Conservation (phyloP, 441 rosid species). For the Mallotus japonicus region DNA sequence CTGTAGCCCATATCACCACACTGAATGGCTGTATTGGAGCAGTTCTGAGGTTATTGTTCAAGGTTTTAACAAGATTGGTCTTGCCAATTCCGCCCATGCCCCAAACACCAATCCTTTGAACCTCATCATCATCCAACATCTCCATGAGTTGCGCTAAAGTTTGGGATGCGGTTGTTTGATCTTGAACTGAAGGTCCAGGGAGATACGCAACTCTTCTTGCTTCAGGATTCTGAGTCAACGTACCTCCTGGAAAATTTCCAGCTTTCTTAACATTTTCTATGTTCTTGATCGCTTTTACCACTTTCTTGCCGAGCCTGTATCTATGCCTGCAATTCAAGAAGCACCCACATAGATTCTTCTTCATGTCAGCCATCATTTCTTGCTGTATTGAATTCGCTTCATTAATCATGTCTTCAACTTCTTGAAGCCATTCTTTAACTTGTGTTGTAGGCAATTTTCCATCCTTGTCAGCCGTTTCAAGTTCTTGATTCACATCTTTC, state of each 20-base stretch:
- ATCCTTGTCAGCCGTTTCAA: constrained; percentile 28
- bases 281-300: neutral
- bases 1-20: constrained; percentile 48
- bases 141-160: constrained; percentile 25
- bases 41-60: constrained; percentile 43
- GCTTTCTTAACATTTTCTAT: neutral
- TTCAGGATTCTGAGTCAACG: neutral
- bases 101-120: constrained; percentile 48
- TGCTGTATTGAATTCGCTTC: neutral
- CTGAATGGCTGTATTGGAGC: constrained; percentile 33
- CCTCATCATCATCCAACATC: constrained; percentile 27
- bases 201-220: neutral
- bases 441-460: constrained; percentile 26
- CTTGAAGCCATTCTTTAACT: constrained; percentile 24
- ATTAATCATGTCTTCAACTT: constrained; percentile 20
- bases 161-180: constrained; percentile 10
- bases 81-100: constrained; percentile 62
- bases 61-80: constrained; percentile 46
- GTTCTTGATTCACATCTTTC: constrained; percentile 11
- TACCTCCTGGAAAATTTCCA: neutral
- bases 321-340: neutral
- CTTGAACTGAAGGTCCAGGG: constrained; percentile 4
- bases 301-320: constrained; percentile 17
- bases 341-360: neutral
- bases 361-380: neutral